These are phyloP conservation scores for Tetradesmus lagerheimii DNA, from an alignment of 139 green algal species.

Conservation along the genomic window DNA sequence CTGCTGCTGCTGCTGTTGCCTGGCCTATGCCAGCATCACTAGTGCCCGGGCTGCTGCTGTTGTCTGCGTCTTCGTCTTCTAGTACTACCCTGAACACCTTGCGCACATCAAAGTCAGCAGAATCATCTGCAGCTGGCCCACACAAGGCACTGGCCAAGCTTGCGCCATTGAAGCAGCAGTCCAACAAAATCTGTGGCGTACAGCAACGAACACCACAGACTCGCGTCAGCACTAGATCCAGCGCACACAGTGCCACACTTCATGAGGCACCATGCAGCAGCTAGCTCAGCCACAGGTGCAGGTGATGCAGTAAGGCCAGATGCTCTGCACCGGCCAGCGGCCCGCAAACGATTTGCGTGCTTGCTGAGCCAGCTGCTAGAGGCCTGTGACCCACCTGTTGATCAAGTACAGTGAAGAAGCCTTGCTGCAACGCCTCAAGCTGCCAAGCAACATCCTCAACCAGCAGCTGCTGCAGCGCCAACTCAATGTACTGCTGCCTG, in stretches of 20 bases:
- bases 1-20: neutral
- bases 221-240: too few species aligned
- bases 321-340: too few species aligned
- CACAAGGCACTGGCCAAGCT: constrained; percentile 12
- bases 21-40: neutral
- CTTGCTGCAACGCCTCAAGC: constrained; percentile 44
- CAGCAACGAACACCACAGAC: constrained; percentile 5
- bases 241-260: neutral
- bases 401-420: constrained; percentile 40
- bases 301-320: neutral
- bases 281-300: neutral
- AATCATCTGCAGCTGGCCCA: neutral
- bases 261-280: neutral
- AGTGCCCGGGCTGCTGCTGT: neutral
- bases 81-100: constrained; percentile 2
- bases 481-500: constrained; percentile 49
- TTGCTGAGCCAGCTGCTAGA: too few species aligned
- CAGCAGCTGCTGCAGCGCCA: constrained; percentile 56
- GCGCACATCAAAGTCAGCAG: neutral
- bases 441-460: constrained; percentile 62
- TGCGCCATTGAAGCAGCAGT: constrained; percentile 17
- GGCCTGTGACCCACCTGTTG: neutral
- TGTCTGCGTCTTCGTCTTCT: neutral
- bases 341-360: too few species aligned
- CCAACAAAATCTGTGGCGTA: neutral